Base-by-base conservation (phyloP, 371 early-diverging fungal genomes). In the Rhizopus arrhizus region DNA sequence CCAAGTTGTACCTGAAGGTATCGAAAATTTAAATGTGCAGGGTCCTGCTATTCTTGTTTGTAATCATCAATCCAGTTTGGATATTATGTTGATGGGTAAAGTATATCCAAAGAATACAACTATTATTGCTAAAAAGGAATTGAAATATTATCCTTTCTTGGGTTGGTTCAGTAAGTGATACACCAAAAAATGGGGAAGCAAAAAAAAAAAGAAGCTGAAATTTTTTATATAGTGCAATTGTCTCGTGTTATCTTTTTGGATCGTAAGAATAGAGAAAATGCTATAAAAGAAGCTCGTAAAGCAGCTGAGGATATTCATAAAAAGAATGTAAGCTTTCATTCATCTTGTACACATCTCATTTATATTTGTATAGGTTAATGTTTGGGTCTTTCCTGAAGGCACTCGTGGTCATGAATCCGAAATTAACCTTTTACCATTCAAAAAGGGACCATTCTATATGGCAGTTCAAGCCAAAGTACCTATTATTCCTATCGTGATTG, bases 331-430 rank as follows among this genome's bases (percentile, higher is more conserved):
- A 61, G 64, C 5, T 58, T 29, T 13, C 8, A 7, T 28, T 22
- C 32, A 6, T 29, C 12, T 22, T n/a, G 31, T 5, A 22, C 3
- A 40, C 16, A 9, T 56, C 45, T 11, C 33, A 15, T 45, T 11
- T 45, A 10, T 31, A 7, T 43, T 32, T 31, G 56, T 36, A 11
- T 69, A 91, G 84, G 80, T 83, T 36, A 87, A 89, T 42, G 89
- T 96, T 36, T 93, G 88, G 83, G 82, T 96, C 54, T 96, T 89
- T 80, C 95, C 97, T 33, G 98, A 97, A 77, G 98, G 97, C 50
- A 97, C 97, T 8, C 90, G 97, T 35, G 89, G 91, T 6, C 88
- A 85, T 66, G 84, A 86, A 38, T 72, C 80, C 31, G 85, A 84
- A 53, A 82, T 92, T 22, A 77, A 80, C 53, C 64, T 97, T 61